Percentiles rank a stretch among this genome's conserved stretches.
Conservation (phyloP, 116 monocot genomes). For the Trichopus zeylanicus region DNA sequence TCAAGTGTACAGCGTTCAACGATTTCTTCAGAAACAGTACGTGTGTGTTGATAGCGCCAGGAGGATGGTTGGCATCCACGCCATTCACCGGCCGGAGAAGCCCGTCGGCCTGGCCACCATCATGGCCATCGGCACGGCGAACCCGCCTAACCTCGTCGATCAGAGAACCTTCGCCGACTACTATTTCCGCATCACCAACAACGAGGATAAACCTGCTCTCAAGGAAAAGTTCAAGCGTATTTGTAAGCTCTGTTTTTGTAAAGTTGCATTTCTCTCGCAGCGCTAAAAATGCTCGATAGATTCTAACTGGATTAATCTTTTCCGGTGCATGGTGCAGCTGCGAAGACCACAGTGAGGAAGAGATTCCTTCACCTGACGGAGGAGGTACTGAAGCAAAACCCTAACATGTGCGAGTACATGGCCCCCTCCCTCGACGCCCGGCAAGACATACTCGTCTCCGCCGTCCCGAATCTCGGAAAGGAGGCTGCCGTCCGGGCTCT, state of each 20-base stretch:
- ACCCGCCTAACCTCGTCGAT: constrained; percentile 14
- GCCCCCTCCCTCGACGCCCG: constrained; percentile 3
- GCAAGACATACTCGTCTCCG: not conserved
- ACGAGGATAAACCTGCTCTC: constrained; percentile 17
- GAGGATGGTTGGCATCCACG: not conserved
- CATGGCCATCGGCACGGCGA: constrained; percentile 29
- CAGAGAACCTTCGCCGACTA: constrained; percentile 20
- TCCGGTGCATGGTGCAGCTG: not conserved
- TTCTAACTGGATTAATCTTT: too few species aligned
- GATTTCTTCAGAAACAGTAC: too few species aligned
- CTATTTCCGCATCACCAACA: constrained; percentile 36
- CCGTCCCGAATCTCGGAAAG: not conserved
- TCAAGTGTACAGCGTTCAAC: too few species aligned
- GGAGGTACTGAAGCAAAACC: not conserved
- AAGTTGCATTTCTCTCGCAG: too few species aligned
- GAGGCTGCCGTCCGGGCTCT: not conserved
- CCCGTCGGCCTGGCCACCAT: constrained; percentile 14
- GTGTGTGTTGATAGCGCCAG: too few species aligned
- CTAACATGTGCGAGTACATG: constrained; percentile 1
- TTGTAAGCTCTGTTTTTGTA: constrained; percentile 18
- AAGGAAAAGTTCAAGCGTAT: constrained; percentile 26
- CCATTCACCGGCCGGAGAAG: not conserved
- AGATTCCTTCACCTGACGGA: not conserved
- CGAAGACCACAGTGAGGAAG: not conserved
- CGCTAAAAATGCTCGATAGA: too few species aligned